Percentiles rank a stretch among this genome's conserved stretches.
Evolutionary conservation across 768 basidiomycete genomes (phyloP).

Genomic region (Lactarius hatsudake): DNA sequence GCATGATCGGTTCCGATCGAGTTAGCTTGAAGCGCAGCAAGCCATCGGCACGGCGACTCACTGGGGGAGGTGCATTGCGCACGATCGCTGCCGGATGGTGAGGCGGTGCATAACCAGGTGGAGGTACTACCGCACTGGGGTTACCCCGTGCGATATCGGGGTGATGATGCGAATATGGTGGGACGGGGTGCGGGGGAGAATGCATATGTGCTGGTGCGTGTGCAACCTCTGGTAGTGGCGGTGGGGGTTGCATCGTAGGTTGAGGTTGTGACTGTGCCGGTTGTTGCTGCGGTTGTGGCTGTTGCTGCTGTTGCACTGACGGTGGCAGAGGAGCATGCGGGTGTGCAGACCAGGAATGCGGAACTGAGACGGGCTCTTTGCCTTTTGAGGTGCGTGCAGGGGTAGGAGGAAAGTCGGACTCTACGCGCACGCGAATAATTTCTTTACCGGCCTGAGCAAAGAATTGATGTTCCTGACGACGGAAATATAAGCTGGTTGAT

Average conservation of each 20-base stretch:
- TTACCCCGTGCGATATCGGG: conserved; percentile 33
- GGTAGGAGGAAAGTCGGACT: conserved; percentile 50
- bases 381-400: conserved; percentile 25
- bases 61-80: conserved; percentile 22
- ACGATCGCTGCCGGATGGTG: conserved; percentile 21
- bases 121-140: conserved; percentile 32
- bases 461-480: conserved; percentile 74
- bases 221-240: conserved; percentile 22
- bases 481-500: conserved; percentile 71
- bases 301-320: neutral
- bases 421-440: conserved; percentile 71
- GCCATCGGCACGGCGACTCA: conserved; percentile 20
- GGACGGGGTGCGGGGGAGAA: conserved; percentile 28
- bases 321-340: conserved; percentile 32
- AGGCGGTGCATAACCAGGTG: conserved; percentile 30
- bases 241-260: conserved; percentile 18
- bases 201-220: conserved; percentile 23
- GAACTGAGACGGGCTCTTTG: conserved; percentile 17
- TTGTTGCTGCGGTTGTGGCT: neutral
- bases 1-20: conserved; percentile 24
- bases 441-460: conserved; percentile 78
- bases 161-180: conserved; percentile 38
- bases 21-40: conserved; percentile 15
- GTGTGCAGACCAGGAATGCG: conserved; percentile 19
- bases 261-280: conserved; percentile 9